Base-by-base conservation (phyloP, 176 grass and related monocot species). In the Areca catechu region DNA sequence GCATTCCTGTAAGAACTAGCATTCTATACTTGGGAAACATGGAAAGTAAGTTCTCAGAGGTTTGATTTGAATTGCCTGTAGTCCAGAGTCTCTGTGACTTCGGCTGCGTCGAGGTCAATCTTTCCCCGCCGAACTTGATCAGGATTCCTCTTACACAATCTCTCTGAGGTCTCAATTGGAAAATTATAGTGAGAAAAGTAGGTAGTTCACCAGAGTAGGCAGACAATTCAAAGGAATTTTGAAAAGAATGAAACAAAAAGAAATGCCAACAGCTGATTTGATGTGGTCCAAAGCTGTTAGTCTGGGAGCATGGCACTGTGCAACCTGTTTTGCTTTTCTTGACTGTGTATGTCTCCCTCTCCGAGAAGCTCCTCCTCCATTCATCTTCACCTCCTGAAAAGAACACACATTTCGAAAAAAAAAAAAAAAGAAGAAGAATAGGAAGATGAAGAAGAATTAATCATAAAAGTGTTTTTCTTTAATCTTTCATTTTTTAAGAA, bases 251-350 rank as follows among this genome's bases (percentile, higher is more conserved):
- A 43, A 43, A 43, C 34, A 43, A 43, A 43, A 47, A 73, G 47
- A 72, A 53, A 66, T 30, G 48, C 55, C 17, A 58, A 67, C 21
- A 68, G 20, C 50, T 51, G 57, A 48, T 66, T 64, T 65, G 25
- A 51, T 16, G 19, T 64, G 50, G 27, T 28, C 24, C 48, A 68
- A 68, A 51, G 65, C 23, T 66, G 22, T 66, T 66, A 52, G 22
- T 14, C 56, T 5, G n/a, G 78, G 56, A 59, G 34, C 7, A 28
- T 52, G 60, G 27, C 0, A 29, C 71, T 82, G 72, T 86, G 23
- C 20, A 27, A 85, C 89, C 89, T 80, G 88, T 81, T 74, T 76
- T 86, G 81, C 88, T 93, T 83, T 99, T 99, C 78, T 89, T 93
- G 24, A 83, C 73, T 52, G 84, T 89, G 83, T 50, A 66, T 47